phyloP scores from a whole-genome alignment of 148 eudicot genomes.

The Fagopyrum esculentum region DNA sequence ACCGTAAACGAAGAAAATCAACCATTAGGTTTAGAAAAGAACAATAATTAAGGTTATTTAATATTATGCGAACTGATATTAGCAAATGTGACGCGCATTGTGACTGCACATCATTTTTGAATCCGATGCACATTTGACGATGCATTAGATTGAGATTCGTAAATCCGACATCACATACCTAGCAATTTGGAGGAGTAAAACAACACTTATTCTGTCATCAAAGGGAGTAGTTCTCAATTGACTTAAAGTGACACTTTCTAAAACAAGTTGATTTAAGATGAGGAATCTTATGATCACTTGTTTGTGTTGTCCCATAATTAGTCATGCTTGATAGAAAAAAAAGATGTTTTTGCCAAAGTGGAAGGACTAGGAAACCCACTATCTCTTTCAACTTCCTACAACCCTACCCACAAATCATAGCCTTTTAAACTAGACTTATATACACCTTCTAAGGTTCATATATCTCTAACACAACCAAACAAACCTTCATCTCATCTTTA shows the following conservation, averaged over 20 bases:
- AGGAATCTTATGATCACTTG: constrained; percentile 10
- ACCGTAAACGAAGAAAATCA: too few species aligned
- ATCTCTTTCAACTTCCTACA: neutral
- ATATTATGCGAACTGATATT: too few species aligned
- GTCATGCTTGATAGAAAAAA: constrained; percentile 7
- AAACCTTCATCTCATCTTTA: constrained; percentile 4
- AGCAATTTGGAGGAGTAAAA: too few species aligned
- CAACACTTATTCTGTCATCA: too few species aligned
- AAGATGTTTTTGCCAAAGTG: constrained; percentile 11
- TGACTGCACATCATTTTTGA: too few species aligned
- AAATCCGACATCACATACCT: too few species aligned
- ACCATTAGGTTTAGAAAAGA: too few species aligned
- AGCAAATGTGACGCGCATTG: too few species aligned
- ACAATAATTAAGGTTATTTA: too few species aligned
- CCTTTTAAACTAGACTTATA: constrained; percentile 1
- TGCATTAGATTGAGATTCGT: too few species aligned
- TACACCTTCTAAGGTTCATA: constrained; percentile 1
- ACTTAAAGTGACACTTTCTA: constrained; percentile 1
- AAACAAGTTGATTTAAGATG: constrained; percentile 9
- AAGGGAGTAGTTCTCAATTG: neutral
- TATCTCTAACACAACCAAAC: neutral
- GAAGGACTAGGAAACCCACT: constrained; percentile 13
- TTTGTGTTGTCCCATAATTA: constrained; percentile 10
- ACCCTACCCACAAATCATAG: constrained; percentile 5
- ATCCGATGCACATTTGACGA: too few species aligned